phyloP scores from a whole-genome alignment of 2,329 filamentous ascomycete genomes.

The Dryadomyces quercus-mongolicae region DNA sequence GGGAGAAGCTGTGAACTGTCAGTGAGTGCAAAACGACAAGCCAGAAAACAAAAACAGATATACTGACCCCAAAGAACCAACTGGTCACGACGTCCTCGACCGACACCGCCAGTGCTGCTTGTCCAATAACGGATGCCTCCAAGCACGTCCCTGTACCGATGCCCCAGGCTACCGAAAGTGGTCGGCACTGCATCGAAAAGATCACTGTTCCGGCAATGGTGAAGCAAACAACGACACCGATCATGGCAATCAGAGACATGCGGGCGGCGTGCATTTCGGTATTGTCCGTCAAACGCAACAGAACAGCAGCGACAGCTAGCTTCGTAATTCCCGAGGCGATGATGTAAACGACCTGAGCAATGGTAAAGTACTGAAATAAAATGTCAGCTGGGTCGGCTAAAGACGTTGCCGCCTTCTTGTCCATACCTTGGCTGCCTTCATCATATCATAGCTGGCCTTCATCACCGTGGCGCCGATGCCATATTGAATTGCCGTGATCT shows the following conservation, averaged over 20 bases:
- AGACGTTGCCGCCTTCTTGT: not conserved
- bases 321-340: constrained; percentile 4
- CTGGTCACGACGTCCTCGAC: constrained; percentile 4
- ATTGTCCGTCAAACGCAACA: not conserved
- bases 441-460: not conserved
- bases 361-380: constrained; percentile 4
- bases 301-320: constrained; percentile 3
- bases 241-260: not conserved
- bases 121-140: constrained; percentile 1
- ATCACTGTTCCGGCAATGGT: constrained; percentile 1
- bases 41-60: not conserved
- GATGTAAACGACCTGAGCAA: constrained; percentile 5
- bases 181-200: constrained; percentile 5
- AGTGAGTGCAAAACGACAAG: not conserved
- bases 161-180: constrained; percentile 5
- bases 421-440: constrained; percentile 1
- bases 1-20: not conserved
- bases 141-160: constrained; percentile 5
- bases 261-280: not conserved
- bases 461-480: not conserved
- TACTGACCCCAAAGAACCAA: constrained; percentile 2
- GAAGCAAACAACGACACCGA: not conserved
- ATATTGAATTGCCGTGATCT: no score
- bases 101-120: constrained; percentile 4
- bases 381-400: no score